Conservation (phyloP, 345 rosid species). For the Brassica carinata region DNA sequence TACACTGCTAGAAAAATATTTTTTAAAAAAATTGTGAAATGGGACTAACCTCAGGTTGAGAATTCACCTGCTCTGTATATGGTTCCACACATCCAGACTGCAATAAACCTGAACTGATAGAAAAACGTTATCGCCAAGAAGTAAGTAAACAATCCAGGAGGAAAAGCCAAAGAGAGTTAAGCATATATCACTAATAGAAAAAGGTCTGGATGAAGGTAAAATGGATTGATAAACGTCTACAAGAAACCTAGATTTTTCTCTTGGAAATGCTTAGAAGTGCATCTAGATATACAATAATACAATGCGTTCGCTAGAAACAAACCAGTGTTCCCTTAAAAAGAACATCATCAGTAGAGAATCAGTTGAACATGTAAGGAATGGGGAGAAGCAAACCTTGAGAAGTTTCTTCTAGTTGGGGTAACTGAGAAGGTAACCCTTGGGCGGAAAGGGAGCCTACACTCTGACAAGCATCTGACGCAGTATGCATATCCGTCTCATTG, state of each 20-base stretch:
- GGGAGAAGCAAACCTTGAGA: neutral
- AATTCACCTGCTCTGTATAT: neutral
- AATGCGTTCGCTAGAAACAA: neutral
- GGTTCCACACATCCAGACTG: neutral
- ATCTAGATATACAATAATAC: neutral
- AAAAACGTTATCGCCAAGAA: neutral
- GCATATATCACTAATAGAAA: neutral
- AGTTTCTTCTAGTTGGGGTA: neutral
- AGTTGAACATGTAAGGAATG: neutral
- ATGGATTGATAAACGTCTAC: neutral
- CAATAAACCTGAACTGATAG: neutral
- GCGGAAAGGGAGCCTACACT: neutral
- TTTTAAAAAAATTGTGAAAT: neutral
- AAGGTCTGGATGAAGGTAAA: neutral
- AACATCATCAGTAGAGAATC: too few species aligned
- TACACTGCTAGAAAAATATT: neutral
- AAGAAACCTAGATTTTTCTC: neutral
- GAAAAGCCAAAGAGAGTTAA: neutral
- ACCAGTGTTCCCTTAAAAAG: neutral
- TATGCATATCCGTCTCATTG: constrained; percentile 26
- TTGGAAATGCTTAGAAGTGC: neutral
- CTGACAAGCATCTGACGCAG: neutral
- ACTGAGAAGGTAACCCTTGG: neutral
- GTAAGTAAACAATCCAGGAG: neutral
- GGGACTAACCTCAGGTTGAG: neutral